Evolutionary conservation across 2,329 filamentous ascomycete species (phyloP), one percentile per base, ranked within the genome.

Genomic region (Colletotrichum destructivum): DNA sequence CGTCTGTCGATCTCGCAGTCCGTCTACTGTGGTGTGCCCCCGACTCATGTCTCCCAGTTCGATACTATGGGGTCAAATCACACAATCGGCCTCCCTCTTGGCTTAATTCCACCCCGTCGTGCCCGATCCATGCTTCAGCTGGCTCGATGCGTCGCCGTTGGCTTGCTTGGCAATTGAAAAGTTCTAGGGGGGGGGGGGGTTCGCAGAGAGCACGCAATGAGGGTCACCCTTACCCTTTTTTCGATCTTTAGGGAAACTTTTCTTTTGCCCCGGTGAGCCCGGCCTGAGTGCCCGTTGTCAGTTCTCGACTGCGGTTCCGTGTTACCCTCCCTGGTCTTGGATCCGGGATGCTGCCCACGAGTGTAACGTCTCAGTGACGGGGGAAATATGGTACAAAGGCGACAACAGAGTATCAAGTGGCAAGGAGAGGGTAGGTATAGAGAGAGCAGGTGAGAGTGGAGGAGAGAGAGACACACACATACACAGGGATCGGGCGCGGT

Each of bases 51-150:
- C 16, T n/a, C 13, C 31, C 16, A 21, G 51, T 38, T 57, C 64
- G 47, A 63, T 57, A 55, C 51, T n/a, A 68, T 31, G 57, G 63
- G 63, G 51, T 40, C 23, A 57, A 71, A 63, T 62, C 69, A 71
- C 69, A 71, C 65, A 68, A 63, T 71, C 15, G 26, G 26, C 42
- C 35, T 51, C 11, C 31, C 23, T 62, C 69, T 71, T 68, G 69
- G 69, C 69, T 52, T 35, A 31, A 52, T 63, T 31, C 15, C n/a
- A 31, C 64, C 31, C 31, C 31, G 31, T 31, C 31, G 31, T 31
- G 31, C 31, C 46, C 16, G 11, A 60, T 68, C 52, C 64, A 63
- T 68, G 59, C 52, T 18, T 46, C 51, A 4, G 15, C 63, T 42
- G 49, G 31, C 51, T 62, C 21, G 56, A 62, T 13, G 40, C 21